Evolutionary conservation across 106 monocot genomes (phyloP).

Genomic region (Ottelia alismoides): DNA sequence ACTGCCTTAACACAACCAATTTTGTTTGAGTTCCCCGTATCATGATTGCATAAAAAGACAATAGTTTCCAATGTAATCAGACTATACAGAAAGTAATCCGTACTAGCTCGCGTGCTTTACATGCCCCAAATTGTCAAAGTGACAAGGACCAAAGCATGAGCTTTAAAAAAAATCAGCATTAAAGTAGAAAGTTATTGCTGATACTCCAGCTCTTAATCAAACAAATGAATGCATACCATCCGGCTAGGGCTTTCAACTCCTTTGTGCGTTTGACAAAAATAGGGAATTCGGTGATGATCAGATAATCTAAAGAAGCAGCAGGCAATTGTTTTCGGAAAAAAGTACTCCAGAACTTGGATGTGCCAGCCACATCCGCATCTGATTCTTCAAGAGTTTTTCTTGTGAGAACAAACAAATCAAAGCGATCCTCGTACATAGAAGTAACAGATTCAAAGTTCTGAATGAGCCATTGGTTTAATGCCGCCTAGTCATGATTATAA

Average conservation of each 20-base stretch:
- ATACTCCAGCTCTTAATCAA: no score
- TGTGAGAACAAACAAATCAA: constrained; percentile 48
- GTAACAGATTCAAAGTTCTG: constrained; percentile 80
- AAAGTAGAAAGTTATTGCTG: no score
- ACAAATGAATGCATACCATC: constrained; percentile 48
- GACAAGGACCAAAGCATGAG: no score
- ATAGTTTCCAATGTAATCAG: no score
- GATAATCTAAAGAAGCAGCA: constrained; percentile 12
- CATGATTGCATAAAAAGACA: no score
- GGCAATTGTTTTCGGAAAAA: constrained; percentile 20
- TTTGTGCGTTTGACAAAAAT: constrained; percentile 68
- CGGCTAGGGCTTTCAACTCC: constrained; percentile 72
- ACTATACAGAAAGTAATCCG: no score
- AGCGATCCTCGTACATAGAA: constrained; percentile 85
- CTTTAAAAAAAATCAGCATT: no score
- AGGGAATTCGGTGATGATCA: constrained; percentile 38
- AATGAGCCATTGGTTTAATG: constrained; percentile 63
- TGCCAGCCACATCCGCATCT: constrained; percentile 10
- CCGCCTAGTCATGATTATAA: constrained; percentile 65
- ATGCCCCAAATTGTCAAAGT: no score
- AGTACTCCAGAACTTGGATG: constrained; percentile 42
- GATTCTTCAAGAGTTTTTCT: constrained; percentile 19
- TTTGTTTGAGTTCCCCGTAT: no score
- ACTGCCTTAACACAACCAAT: no score
- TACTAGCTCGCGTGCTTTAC: no score